Conservation (phyloP, 2,329 filamentous ascomycete species). For the Ramularia endophylla region DNA sequence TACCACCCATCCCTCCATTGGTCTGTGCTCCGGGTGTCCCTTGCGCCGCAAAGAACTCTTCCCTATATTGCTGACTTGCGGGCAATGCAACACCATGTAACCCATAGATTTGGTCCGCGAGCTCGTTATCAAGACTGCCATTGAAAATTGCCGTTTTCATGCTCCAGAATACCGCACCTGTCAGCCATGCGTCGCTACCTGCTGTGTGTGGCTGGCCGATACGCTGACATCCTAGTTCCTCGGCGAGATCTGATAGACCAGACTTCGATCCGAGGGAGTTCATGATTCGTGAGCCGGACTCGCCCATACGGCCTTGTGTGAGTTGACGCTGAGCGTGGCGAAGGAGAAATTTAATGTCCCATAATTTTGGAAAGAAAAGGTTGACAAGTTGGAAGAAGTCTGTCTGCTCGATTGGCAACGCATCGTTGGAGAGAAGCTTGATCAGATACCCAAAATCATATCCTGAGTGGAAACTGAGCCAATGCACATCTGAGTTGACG, state of each 20-base stretch:
- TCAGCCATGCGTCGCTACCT: conserved; percentile 87
- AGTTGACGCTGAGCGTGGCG: conserved; percentile 64
- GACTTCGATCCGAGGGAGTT: conserved; percentile 85
- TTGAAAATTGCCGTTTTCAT: conserved; percentile 85
- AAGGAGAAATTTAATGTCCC: conserved; percentile 97
- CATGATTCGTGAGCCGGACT: conserved; percentile 65
- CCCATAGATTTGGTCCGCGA: conserved; percentile 92
- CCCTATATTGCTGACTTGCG: conserved; percentile 48
- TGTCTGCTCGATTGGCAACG: conserved; percentile 80
- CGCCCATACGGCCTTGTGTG: conserved; percentile 45
- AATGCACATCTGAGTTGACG: conserved; percentile 79
- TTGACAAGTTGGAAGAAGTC: conserved; percentile 86
- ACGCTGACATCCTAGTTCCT: conserved; percentile 84
- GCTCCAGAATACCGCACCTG: conserved; percentile 91
- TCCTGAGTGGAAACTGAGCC: conserved; percentile 96
- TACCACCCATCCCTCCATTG: conserved; percentile 18
- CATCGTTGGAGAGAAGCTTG: conserved; percentile 80
- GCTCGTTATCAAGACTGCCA: conserved; percentile 66
- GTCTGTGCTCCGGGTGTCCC: conserved; percentile 28
- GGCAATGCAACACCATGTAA: conserved; percentile 58
- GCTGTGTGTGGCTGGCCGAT: conserved; percentile 86
- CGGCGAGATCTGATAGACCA: conserved; percentile 86
- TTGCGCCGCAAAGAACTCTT: conserved; percentile 40
- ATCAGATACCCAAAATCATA: conserved; percentile 98
- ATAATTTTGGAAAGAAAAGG: conserved; percentile 87